Percentiles rank a stretch among this genome's conserved stretches.
Conservation (phyloP, 73 alveolate species). For the Tetrahymena malaccensis region DNA sequence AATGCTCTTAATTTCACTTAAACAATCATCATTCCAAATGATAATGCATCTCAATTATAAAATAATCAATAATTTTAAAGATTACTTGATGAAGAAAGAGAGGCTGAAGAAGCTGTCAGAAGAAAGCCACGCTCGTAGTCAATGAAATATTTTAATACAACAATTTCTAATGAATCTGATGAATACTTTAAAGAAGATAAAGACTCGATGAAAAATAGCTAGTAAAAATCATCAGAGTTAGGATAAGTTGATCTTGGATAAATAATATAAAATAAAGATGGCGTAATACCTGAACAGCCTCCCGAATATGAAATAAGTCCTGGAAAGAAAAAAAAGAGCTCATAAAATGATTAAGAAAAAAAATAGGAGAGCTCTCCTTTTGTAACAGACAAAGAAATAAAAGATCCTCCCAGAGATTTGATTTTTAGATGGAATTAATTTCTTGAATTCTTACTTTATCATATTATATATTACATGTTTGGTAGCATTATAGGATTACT, state of each 20-base stretch:
- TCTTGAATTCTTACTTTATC: neutral
- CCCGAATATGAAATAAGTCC: neutral
- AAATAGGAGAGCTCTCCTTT: neutral
- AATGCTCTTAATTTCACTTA: neutral
- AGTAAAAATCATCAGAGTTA: neutral
- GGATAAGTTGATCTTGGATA: neutral
- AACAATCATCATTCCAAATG: neutral
- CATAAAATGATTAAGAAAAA: neutral
- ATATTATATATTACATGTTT: neutral
- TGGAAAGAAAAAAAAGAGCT: neutral
- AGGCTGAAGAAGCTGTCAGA: neutral
- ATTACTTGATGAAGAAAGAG: neutral
- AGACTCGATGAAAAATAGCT: neutral
- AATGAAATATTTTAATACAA: neutral
- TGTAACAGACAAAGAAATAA: neutral
- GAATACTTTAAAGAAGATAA: neutral
- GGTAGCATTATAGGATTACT: neutral
- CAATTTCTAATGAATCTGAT: neutral
- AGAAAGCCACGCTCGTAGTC: neutral
- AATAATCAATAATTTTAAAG: neutral
- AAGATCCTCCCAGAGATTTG: neutral
- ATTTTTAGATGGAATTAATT: neutral
- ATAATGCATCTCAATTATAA: neutral
- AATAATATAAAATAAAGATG: neutral
- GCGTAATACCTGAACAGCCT: neutral